phyloP scores from a whole-genome alignment of 1,284 basidiomycete species.

The Cryptococcus deneoformans region DNA sequence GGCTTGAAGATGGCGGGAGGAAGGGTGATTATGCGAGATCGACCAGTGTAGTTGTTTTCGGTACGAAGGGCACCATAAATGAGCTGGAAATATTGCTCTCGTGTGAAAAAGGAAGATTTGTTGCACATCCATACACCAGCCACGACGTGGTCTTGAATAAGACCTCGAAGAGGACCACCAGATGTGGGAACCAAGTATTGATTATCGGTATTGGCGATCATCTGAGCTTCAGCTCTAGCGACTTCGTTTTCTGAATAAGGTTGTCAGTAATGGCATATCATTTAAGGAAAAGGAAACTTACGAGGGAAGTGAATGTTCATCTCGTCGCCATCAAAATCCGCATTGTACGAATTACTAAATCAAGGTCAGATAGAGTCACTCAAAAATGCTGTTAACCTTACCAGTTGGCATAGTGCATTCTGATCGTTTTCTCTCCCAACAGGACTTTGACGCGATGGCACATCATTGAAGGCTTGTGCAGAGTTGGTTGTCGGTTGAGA shows the following conservation, averaged over 20 bases:
- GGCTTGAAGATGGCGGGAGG: conserved; percentile 94
- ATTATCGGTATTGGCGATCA: conserved; percentile 97
- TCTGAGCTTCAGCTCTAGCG: conserved; percentile 87
- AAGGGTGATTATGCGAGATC: conserved; percentile 71
- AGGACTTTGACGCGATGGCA: conserved; percentile 90
- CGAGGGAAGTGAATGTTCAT: conserved; percentile 99
- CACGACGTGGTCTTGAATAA: conserved; percentile 99
- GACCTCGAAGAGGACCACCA: conserved; percentile 93
- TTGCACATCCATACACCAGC: conserved; percentile 99
- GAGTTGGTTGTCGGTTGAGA: conserved; percentile 95
- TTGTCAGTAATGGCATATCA: conserved; percentile 69
- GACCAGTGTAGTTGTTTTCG: conserved; percentile 70
- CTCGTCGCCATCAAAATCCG: conserved; percentile 99
- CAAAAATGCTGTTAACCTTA: too few relatives aligned
- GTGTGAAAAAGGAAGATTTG: conserved; percentile 90
- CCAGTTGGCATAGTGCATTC: conserved; percentile 99
- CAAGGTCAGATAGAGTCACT: too few relatives aligned
- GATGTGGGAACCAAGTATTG: conserved; percentile 99
- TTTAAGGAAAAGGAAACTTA: conserved; percentile 50
- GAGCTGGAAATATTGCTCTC: conserved; percentile 96
- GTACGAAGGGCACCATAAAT: conserved; percentile 93
- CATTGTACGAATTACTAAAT: conserved; percentile 95
- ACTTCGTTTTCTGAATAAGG: conserved; percentile 83
- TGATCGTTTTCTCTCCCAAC: conserved; percentile 96
- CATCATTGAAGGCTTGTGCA: conserved; percentile 99